Evolutionary conservation across 305 asterid species (phyloP).

Genomic region (Fraxinus platypoda): DNA sequence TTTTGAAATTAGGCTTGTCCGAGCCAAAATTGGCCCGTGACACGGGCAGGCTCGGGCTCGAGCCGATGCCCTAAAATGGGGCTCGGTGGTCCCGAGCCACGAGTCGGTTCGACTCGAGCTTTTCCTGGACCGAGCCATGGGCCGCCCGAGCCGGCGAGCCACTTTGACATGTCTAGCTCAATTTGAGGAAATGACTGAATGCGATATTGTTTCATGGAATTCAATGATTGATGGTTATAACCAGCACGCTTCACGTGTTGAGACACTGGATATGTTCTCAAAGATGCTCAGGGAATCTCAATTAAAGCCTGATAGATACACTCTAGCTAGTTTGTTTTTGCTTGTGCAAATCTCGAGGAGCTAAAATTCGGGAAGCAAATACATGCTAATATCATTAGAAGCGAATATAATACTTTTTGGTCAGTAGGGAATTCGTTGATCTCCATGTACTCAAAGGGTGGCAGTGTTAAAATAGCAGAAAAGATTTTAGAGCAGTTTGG

Average conservation of each 20-base stretch:
- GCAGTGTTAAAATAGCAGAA: constrained; percentile 54
- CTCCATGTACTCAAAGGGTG: constrained; percentile 75
- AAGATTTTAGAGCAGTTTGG: constrained; percentile 40
- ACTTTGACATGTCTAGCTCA: no score
- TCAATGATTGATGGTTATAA: constrained; percentile 73
- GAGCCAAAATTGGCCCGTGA: no score
- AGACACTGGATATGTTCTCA: constrained; percentile 51
- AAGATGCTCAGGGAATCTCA: constrained; percentile 51
- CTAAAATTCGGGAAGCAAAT: constrained; percentile 59
- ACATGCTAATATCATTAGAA: constrained; percentile 58
- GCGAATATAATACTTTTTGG: constrained; percentile 44
- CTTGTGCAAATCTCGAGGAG: constrained; percentile 63
- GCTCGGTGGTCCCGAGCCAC: no score
- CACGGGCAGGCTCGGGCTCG: no score
- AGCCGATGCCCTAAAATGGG: no score
- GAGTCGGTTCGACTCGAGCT: no score
- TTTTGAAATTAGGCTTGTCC: no score
- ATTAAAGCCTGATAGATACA: constrained; percentile 61
- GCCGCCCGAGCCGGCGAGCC: no score
- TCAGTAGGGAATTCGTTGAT: constrained; percentile 68
- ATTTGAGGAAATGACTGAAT: constrained; percentile 53
- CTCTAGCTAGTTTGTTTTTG: constrained; percentile 69
- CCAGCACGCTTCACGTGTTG: constrained; percentile 53
- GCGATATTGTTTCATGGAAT: constrained; percentile 75
- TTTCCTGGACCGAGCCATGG: no score